phyloP scores from a whole-genome alignment of 2,329 filamentous ascomycete genomes.

The Fusarium siculi region DNA sequence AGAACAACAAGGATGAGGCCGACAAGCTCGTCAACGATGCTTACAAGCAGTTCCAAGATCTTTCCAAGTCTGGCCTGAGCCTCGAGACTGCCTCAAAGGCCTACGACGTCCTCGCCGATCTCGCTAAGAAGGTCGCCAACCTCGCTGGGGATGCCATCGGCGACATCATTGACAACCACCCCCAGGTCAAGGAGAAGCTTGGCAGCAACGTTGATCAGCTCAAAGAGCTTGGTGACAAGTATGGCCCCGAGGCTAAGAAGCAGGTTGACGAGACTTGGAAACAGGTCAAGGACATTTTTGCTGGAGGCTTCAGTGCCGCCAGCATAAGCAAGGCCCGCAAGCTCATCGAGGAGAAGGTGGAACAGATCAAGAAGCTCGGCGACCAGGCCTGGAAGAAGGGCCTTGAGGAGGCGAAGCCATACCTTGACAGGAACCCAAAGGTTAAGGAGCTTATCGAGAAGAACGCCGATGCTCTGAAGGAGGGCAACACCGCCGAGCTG shows the following conservation, averaged over 20 bases:
- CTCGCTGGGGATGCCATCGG: conserved; percentile 71
- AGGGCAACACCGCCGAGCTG: conserved; percentile 72
- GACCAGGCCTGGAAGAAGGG: conserved; percentile 79
- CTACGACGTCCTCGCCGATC: conserved; percentile 71
- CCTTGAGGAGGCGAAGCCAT: conserved; percentile 75
- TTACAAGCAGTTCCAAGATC: conserved; percentile 72
- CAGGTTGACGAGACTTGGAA: conserved; percentile 77
- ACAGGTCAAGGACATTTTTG: conserved; percentile 72
- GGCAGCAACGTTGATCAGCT: conserved; percentile 75
- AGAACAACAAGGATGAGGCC: conserved; percentile 76
- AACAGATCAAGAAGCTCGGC: conserved; percentile 73
- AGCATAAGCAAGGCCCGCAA: conserved; percentile 67
- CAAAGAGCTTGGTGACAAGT: conserved; percentile 74
- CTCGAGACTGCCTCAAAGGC: conserved; percentile 70
- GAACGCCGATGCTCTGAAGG: conserved; percentile 74
- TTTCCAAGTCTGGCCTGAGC: conserved; percentile 69
- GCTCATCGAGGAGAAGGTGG: conserved; percentile 75
- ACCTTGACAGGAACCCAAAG: conserved; percentile 80
- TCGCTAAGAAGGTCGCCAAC: conserved; percentile 67
- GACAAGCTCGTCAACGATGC: conserved; percentile 74
- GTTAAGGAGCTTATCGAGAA: conserved; percentile 77
- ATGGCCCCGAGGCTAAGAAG: conserved; percentile 81
- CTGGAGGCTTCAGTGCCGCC: conserved; percentile 66
- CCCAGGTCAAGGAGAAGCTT: conserved; percentile 76
- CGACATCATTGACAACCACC: conserved; percentile 79